phyloP scores from a whole-genome alignment of 225 moss, liverwort and hornwort genomes.

The Takakia lepidozioides region DNA sequence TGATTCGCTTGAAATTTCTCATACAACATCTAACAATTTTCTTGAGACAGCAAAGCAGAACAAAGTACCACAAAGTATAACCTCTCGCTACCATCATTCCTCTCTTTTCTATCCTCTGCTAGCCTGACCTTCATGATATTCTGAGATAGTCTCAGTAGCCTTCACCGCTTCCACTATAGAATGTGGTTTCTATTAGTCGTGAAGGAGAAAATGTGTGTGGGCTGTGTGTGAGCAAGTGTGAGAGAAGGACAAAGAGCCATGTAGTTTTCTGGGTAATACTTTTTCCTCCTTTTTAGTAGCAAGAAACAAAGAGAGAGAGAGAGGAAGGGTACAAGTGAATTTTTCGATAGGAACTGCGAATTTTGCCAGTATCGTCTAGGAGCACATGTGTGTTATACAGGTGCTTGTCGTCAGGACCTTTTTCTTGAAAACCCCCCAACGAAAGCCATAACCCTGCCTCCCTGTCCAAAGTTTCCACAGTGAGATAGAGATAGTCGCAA shows the following conservation, averaged over 20 bases:
- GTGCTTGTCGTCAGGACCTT: constrained; percentile 63
- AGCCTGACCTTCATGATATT: no score
- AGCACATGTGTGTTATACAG: constrained; percentile 85
- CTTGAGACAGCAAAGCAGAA: neutral
- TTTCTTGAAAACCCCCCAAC: constrained; percentile 96
- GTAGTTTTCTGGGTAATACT: no score
- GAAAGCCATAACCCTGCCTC: constrained; percentile 87
- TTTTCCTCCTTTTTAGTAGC: no score
- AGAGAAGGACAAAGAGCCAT: no score
- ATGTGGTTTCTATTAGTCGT: no score
- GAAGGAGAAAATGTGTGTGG: no score
- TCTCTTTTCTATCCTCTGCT: no score
- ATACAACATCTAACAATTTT: neutral
- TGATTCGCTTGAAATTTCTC: no score
- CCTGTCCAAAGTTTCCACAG: constrained; percentile 44
- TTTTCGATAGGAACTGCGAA: constrained; percentile 75
- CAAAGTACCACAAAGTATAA: neutral
- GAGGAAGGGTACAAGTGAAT: constrained; percentile 54
- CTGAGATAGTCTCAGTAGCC: no score
- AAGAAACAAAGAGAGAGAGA: constrained; percentile 1
- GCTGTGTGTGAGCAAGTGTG: no score
- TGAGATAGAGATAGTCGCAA: neutral
- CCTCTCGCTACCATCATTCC: neutral
- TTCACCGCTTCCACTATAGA: no score
- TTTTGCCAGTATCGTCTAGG: constrained; percentile 58